Evolutionary conservation across 306 rosid genomes (phyloP).

Genomic region (Cyamopsis tetragonoloba): DNA sequence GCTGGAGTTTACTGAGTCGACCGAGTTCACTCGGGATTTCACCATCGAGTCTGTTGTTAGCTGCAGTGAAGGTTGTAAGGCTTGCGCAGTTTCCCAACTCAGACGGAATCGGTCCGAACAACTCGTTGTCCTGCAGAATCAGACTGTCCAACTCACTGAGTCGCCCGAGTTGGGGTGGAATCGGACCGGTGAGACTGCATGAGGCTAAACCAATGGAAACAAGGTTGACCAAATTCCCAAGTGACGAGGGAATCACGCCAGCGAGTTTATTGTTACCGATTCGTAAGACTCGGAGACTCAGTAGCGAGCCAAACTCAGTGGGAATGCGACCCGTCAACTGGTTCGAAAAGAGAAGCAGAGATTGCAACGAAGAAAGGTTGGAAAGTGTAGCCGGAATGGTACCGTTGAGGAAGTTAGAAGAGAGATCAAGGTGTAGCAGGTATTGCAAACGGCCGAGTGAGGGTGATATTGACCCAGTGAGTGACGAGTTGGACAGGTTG

Average conservation of each 20-base stretch:
- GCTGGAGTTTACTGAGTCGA: conserved; percentile 47
- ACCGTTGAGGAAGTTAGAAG: conserved; percentile 67
- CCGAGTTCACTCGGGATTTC: conserved; percentile 61
- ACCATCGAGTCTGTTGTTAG: conserved; percentile 51
- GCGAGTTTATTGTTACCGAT: conserved; percentile 70
- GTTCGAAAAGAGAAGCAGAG: conserved; percentile 68
- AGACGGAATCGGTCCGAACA: conserved; percentile 59
- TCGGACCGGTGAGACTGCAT: conserved; percentile 58
- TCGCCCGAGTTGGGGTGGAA: conserved; percentile 58
- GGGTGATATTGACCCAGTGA: conserved; percentile 68
- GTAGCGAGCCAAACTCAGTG: conserved; percentile 44
- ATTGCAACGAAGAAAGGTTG: conserved; percentile 55
- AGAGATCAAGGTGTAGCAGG: conserved; percentile 72
- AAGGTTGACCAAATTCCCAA: conserved; percentile 51
- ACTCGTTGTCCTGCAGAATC: conserved; percentile 50
- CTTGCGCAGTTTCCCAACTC: conserved; percentile 74
- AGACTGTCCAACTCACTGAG: conserved; percentile 46
- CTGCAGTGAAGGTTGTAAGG: conserved; percentile 46
- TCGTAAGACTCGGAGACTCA: conserved; percentile 57
- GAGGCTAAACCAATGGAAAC: conserved; percentile 63
- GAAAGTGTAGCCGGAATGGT: conserved; percentile 70
- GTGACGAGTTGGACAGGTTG: conserved; percentile 71
- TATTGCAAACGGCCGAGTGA: conserved; percentile 50
- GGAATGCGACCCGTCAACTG: conserved; percentile 62
- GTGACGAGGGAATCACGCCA: conserved; percentile 58